Conservation (phyloP, 129 eudicot species). For the Solidago caesia region DNA sequence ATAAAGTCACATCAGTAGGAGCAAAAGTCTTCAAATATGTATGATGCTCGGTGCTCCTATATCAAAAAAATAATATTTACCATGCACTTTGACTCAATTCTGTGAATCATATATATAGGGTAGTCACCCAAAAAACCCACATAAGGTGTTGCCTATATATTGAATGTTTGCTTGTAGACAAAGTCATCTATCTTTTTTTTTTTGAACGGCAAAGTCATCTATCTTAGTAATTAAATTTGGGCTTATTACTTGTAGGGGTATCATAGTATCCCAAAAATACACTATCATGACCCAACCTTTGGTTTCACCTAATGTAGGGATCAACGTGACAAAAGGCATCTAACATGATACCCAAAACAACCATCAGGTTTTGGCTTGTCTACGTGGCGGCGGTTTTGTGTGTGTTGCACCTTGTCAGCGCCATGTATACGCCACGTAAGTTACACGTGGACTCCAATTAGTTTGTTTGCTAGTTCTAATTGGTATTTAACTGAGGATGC, state of each 20-base stretch:
- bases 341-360: background rate
- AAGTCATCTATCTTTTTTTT: conserved; percentile 21
- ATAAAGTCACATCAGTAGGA: conserved; percentile 26
- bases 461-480: no score
- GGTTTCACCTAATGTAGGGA: no score
- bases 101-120: conserved; percentile 13
- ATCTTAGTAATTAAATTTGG: conserved; percentile 21
- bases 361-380: background rate
- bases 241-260: no score
- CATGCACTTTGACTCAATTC: conserved; percentile 25
- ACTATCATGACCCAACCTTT: no score
- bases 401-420: no score
- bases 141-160: conserved; percentile 1
- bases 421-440: no score
- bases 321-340: no score
- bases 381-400: no score
- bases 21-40: conserved; percentile 2
- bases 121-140: background rate
- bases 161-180: conserved; percentile 19
- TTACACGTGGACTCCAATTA: no score
- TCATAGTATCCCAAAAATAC: no score
- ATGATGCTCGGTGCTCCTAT: no score
- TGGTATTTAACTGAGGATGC: no score
- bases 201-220: conserved; percentile 11
- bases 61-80: conserved; percentile 27